Evolutionary conservation across 2,329 filamentous ascomycete species (phyloP), one percentile per base, ranked within the genome.

Genomic region (Neofusicoccum ribis): DNA sequence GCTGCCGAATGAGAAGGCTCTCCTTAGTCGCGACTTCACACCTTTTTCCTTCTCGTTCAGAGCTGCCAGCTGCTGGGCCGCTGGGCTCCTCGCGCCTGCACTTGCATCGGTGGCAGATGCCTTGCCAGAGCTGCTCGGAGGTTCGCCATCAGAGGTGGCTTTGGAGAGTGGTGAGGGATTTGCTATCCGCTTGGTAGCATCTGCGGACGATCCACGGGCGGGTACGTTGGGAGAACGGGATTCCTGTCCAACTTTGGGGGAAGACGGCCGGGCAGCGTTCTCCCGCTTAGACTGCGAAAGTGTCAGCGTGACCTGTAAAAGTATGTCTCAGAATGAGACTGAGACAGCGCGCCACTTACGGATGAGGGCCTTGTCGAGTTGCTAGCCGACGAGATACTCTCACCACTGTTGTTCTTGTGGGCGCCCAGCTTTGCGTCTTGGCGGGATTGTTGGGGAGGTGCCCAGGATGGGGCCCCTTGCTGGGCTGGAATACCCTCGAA

Each of bases 1-100:
- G 76, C 94, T 98, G 58, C 95, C 93, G 78, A 99, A 99, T 0
- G 95, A 99, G 73, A 99, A 97, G 0, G 95, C 95, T 71, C 95
- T 87, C 64, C 95, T 88, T 66, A 99, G 83, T 69, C 93, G 86
- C 17, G 91, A 93, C 80, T 97, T 97, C 80, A 89, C 92, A 75
- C 92, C 93, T 69, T 89, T 85, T 63, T 92, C 91, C 74, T 91
- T 94, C 70, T 94, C 91, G 67, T 89, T 94, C 64, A 98, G 84
- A n/a, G 93, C 92, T 51, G 91, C 88, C 44, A 98, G 85, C 65
- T 96, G 92, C 76, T 92, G 89, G 14, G 91, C 89, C 20, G 94
- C 94, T 52, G 91, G 88, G 70, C 91, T 93, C 15, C 67, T 76
- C 8, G 69, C 72, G 72, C 68, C 73, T 70, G 69, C 73, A 71